Evolutionary conservation across 108 stramenopile species (phyloP), one percentile per base, ranked within the genome.

Genomic region (Epipyxis sp.): DNA sequence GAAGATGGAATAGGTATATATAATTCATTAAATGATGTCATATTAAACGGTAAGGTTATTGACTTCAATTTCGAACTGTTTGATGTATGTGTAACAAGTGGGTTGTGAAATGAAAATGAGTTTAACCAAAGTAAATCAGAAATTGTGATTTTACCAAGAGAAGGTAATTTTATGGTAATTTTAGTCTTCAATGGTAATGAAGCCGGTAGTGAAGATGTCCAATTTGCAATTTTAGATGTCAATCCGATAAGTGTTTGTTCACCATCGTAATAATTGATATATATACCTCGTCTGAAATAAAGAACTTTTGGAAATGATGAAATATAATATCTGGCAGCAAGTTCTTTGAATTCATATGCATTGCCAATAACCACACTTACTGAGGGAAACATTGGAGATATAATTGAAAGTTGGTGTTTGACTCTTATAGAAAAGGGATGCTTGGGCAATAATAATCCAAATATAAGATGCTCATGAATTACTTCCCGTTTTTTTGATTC

Each of bases 401-500:
- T 32, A 10, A 32, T 35, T 13, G 3, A 10, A 10, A 65, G 61
- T 16, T 10, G 27, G 6, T 29, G 34, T 32, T 65, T 6, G 25
- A 65, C 27, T 32, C 34, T 32, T 37, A 6, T 37, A 10, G 61
- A 65, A 37, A 35, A 65, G 6, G 61, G 61, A 65, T 65, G 61
- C 20, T 65, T 25, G 25, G 61, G 61, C 25, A 65, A 35, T 3
- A 65, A 37, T 35, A 65, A 32, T 35, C 61, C 61, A 65, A 65
- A 37, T 6, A 65, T 32, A 35, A 65, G 61, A 25, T 65, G 34
- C 10, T 65, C 61, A 37, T 65, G 61, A 10, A 65, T 37, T n/a
- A n/a, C n/a, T n/a, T n/a, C n/a, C n/a, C n/a, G n/a, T n/a, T n/a
- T n/a, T n/a, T n/a, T n/a, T n/a, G n/a, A n/a, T n/a, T n/a, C n/a